phyloP scores from a whole-genome alignment of 2,329 filamentous ascomycete genomes.

The Cladosporium phlei region DNA sequence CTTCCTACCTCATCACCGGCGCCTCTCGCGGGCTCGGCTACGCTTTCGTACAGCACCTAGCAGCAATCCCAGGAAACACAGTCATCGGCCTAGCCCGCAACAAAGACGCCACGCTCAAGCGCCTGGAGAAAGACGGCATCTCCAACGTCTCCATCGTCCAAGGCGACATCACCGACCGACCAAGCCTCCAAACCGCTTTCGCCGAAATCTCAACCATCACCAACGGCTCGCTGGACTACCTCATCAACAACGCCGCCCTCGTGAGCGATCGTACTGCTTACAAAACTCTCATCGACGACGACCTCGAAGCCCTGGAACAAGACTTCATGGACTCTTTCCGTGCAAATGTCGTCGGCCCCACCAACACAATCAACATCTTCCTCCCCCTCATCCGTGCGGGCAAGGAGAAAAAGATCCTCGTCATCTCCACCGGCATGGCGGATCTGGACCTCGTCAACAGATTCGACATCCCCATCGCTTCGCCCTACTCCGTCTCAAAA shows the following conservation, averaged over 20 bases:
- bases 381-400: constrained; percentile 25
- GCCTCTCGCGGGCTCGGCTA: constrained; percentile 33
- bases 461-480: constrained; percentile 18
- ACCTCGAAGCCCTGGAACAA: constrained; percentile 16
- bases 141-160: constrained; percentile 45
- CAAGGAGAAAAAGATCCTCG: constrained; percentile 25
- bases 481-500: constrained; percentile 26
- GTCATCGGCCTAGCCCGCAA: constrained; percentile 36
- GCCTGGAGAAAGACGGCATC: constrained; percentile 20
- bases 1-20: constrained; percentile 32
- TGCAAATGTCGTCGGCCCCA: constrained; percentile 27
- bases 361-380: constrained; percentile 25
- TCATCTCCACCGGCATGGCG: constrained; percentile 26
- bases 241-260: constrained; percentile 32
- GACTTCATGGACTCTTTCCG: constrained; percentile 20
- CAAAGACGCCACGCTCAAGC: constrained; percentile 19
- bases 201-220: constrained; percentile 22
- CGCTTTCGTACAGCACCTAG: constrained; percentile 30
- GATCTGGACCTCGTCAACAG: constrained; percentile 24
- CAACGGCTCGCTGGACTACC: constrained; percentile 25
- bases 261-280: constrained; percentile 14
- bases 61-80: constrained; percentile 26
- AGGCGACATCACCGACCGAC: constrained; percentile 42
- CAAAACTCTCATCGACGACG: constrained; percentile 19
- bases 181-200: constrained; percentile 34